Percentiles rank a stretch among this genome's conserved stretches.
Conservation (phyloP, 176 grass and related monocot species). For the Rhipidocladum racemiflorum region DNA sequence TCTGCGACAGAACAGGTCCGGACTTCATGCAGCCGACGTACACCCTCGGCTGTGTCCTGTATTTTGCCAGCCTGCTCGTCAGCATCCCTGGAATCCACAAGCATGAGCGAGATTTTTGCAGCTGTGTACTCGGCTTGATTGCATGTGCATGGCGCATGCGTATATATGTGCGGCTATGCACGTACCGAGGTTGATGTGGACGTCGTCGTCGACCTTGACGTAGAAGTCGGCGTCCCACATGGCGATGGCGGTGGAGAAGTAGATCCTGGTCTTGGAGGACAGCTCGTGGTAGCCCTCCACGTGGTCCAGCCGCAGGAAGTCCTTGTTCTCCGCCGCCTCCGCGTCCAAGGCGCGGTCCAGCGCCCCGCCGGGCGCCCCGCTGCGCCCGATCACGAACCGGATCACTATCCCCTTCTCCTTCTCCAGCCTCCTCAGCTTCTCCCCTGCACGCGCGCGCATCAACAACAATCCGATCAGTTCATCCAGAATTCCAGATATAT, state of each 20-base stretch:
- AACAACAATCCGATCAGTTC: background rate
- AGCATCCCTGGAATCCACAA: conserved; percentile 54
- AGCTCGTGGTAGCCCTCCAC: conserved; percentile 88
- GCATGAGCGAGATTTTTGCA: background rate
- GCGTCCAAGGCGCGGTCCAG: conserved; percentile 66
- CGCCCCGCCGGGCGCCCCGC: conserved; percentile 44
- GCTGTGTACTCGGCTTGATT: background rate
- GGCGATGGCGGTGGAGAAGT: conserved; percentile 73
- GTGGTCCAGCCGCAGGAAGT: conserved; percentile 84
- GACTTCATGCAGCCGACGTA: conserved; percentile 99
- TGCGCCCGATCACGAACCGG: conserved; percentile 94
- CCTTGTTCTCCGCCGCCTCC: conserved; percentile 63
- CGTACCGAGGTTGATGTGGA: conserved; percentile 94
- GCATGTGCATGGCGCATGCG: no score
- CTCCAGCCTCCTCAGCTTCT: conserved; percentile 67
- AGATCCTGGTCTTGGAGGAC: conserved; percentile 82
- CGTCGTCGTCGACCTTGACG: conserved; percentile 95
- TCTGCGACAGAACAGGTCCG: conserved; percentile 72
- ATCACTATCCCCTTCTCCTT: conserved; percentile 81
- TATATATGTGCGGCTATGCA: background rate
- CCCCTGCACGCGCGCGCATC: conserved; percentile 33
- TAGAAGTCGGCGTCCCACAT: conserved; percentile 98
- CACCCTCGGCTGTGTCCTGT: conserved; percentile 61
- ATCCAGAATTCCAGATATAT: background rate
- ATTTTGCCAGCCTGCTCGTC: conserved; percentile 45